Base-by-base conservation (phyloP, 441 rosid genomes). In the Eruca vesicaria region DNA sequence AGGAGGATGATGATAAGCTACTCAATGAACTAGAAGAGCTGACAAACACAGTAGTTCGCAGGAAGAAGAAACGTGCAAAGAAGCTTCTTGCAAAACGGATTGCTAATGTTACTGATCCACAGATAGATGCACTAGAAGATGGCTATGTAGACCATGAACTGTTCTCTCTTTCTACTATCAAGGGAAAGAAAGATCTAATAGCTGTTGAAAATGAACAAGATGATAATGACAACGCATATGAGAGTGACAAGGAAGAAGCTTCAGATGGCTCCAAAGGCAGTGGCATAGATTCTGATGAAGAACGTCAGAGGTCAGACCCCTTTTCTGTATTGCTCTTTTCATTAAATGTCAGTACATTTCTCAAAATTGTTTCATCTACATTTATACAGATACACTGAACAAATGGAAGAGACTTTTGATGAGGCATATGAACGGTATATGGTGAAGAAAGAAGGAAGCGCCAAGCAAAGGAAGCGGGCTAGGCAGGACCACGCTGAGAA, bases 11-110 rank as follows among this genome's bases (percentile, higher is more conserved):
- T 41, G 97, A 90, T 77, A 92, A 73, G 73, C 81, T 90, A 65
- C 90, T 94, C 63, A 88, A 89, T 82, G 97, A 94, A 84, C 86
- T 92, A 93, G 99, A 92, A 71, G 97, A 94, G 79, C 76, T 94
- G 69, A 84, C 88, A 15, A 73, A 82, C 84, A 86, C 92, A 69
- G 84, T 80, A 82, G 98, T 87, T 26, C 87, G 77, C 62, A 45
- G 8, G 52, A 91, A 83, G 86, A 92, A 89, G 88, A 94, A 94
- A 76, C 87, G 80, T 7, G 89, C 79, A 35, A 88, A 90, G 82
- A 94, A 90, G 81, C 79, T 87, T 67, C 72, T 85, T 67, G 85
- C 94, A 19, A 94, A 94, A 84, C 86, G 92, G 79, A 84, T 72
- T 68, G 92, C 91, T 29, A 89, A 94, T 94, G 99, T 92, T 72